Evolutionary conservation across 768 basidiomycete genomes (phyloP), one percentile per base, ranked within the genome.

Genomic region (Boletus edulis): DNA sequence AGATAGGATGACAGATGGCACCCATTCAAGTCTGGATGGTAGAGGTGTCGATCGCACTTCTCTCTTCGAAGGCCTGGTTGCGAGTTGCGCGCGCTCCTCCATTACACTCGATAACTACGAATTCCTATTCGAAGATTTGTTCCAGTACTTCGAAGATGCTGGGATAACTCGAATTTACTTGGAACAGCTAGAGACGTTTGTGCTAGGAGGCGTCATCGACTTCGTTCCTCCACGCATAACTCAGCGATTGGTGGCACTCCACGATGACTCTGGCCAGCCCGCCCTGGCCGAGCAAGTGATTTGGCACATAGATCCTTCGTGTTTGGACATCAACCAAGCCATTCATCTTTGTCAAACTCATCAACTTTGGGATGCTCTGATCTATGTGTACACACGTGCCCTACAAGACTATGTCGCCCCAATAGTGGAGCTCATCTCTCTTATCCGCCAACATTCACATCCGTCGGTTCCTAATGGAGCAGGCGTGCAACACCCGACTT

Each of bases 261-360:
- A 97, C 62, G 89, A 87, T 44, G 82, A 84, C 32, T 79, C 84
- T 42, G 77, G 76, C 13, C 81, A 85, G 35, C 84, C 87, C 9
- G 89, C 91, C 46, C 76, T 84, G 4, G 91, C 89, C 2, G 95
- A 99, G 69, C 82, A 84, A 31, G 77, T 98, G 53, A 96, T 99
- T 51, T 98, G 94, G 94, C 92, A 96, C 67, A 92, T 98, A 60
- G 91, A 97, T 62, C 94, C 96, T 1, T 74, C 82, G 3, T 91
- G 87, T 62, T 74, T 99, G 55, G 97, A 99, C 66, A 86, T 98
- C 72, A 91, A 98, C 65, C 96, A 98, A 72, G 88, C 89, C 5
- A 89, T 98, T 60, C 79, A 71, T 24, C 78, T 99, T 5, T 99
- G 97, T 65, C 88, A 93, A 69, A 79, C 73, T 54, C 81, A 94